Percentiles rank a stretch among this genome's conserved stretches.
phyloP scores from a whole-genome alignment of 2,329 filamentous ascomycete genomes.

The Calonectria multiphialidica region DNA sequence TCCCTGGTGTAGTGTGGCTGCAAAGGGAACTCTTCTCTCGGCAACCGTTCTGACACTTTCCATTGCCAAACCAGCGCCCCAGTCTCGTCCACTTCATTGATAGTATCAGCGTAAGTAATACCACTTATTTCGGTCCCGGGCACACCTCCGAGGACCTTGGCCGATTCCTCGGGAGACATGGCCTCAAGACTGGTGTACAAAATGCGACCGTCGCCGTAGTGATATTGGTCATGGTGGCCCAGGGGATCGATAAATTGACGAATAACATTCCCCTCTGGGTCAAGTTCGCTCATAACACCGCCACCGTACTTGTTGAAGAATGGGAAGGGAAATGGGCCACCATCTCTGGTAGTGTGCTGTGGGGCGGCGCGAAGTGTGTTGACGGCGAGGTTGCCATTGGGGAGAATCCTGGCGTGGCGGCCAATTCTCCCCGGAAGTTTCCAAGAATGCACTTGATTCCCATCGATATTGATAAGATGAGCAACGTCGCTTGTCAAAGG shows the following conservation, averaged over 20 bases:
- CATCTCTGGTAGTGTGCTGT: conserved; percentile 32
- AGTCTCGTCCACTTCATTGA: conserved; percentile 43
- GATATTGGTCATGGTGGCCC: conserved; percentile 46
- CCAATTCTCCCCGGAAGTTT: conserved; percentile 45
- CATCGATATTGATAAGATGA: conserved; percentile 44
- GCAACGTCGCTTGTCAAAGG: conserved; percentile 43
- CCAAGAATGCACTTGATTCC: conserved; percentile 44
- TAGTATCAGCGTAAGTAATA: conserved; percentile 45
- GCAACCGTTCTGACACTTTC: conserved; percentile 44
- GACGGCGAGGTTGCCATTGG: conserved; percentile 46
- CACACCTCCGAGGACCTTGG: conserved; percentile 44
- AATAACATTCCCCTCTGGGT: conserved; percentile 37
- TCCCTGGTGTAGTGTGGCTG: conserved; percentile 47
- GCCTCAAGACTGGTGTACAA: conserved; percentile 45
- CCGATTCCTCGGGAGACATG: conserved; percentile 40
- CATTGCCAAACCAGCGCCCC: conserved; percentile 44
- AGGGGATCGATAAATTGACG: conserved; percentile 43
- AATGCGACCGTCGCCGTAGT: conserved; percentile 43
- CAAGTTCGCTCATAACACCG: conserved; percentile 46
- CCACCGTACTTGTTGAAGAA: conserved; percentile 49
- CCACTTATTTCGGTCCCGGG: conserved; percentile 40
- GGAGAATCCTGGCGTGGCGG: conserved; percentile 42
- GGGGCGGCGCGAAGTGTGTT: conserved; percentile 39
- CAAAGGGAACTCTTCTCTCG: conserved; percentile 42
- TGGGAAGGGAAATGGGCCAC: conserved; percentile 40